phyloP scores from a whole-genome alignment of 352 stramenopile genomes.

The Elongisporangium senticosum region DNA sequence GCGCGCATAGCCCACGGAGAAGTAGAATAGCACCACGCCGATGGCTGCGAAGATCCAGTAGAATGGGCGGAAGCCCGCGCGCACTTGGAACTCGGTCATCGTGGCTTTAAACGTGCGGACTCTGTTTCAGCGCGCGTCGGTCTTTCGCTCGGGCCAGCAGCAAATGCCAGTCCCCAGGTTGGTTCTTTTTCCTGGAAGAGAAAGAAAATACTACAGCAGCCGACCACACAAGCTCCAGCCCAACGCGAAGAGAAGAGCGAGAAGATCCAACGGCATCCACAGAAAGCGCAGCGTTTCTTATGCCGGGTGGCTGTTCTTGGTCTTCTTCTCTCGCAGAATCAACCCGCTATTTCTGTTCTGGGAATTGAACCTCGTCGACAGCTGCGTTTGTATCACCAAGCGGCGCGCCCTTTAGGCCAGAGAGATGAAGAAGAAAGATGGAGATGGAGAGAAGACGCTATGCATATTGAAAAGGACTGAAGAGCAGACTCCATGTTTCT shows the following conservation, averaged over 20 bases:
- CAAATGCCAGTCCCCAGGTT: neutral
- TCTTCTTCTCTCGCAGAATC: neutral
- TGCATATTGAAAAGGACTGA: neutral
- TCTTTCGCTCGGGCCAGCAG: neutral
- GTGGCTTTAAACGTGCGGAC: neutral
- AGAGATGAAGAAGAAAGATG: neutral
- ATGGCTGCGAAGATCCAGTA: constrained; percentile 66
- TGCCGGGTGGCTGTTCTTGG: neutral
- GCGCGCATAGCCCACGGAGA: constrained; percentile 59
- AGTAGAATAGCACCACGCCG: constrained; percentile 67
- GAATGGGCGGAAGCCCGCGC: constrained; percentile 43
- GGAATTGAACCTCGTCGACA: too few relatives aligned
- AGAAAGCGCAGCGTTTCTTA: neutral
- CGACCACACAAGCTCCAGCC: neutral
- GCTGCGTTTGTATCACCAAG: neutral
- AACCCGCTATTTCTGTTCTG: neutral
- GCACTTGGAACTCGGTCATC: constrained; percentile 36
- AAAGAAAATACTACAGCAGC: neutral
- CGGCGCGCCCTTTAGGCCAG: neutral
- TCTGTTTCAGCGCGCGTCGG: neutral
- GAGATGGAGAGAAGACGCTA: neutral
- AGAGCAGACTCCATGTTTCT: neutral
- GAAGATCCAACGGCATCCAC: neutral
- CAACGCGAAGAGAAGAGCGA: neutral
- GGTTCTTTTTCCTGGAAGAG: neutral